These are phyloP conservation scores for Streptanthus diversifolius DNA, from an alignment of 345 rosid species.

Conservation along the genomic window DNA sequence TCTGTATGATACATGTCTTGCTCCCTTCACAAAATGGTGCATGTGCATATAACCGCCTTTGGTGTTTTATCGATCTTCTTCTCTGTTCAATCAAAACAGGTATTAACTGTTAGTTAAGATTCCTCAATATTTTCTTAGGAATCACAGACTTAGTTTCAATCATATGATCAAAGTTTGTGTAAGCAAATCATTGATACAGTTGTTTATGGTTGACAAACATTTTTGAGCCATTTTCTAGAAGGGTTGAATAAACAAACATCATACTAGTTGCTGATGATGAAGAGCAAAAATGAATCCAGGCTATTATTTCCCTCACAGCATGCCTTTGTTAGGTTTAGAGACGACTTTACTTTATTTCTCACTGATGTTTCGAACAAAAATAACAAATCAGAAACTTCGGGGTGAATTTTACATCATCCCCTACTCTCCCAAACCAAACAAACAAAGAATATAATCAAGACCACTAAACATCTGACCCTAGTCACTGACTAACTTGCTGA, in stretches of 20 bases:
- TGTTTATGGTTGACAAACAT: neutral
- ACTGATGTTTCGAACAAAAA: neutral
- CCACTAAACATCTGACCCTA: slow-evolving; percentile 14
- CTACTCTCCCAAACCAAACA: neutral
- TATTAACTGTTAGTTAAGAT: neutral
- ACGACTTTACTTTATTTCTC: neutral
- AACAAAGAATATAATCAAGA: neutral
- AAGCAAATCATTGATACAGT: neutral
- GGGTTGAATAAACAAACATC: neutral
- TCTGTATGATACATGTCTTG: slow-evolving; percentile 24
- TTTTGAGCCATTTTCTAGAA: neutral
- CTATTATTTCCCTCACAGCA: neutral
- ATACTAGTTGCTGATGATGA: neutral
- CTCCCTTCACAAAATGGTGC: slow-evolving; percentile 67
- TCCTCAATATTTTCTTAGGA: neutral
- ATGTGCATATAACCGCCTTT: slow-evolving; percentile 69
- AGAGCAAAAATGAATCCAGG: neutral
- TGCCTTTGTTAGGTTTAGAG: neutral
- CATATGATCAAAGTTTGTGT: neutral
- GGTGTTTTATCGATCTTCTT: slow-evolving; percentile 79
- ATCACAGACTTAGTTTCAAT: neutral
- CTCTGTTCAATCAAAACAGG: slow-evolving; percentile 48
- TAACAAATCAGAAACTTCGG: neutral
- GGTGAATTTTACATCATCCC: neutral
- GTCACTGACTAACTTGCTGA: slow-evolving; percentile 15